Evolutionary conservation across 208 protist species (phyloP).

Genomic region (Leishmania braziliensis): DNA sequence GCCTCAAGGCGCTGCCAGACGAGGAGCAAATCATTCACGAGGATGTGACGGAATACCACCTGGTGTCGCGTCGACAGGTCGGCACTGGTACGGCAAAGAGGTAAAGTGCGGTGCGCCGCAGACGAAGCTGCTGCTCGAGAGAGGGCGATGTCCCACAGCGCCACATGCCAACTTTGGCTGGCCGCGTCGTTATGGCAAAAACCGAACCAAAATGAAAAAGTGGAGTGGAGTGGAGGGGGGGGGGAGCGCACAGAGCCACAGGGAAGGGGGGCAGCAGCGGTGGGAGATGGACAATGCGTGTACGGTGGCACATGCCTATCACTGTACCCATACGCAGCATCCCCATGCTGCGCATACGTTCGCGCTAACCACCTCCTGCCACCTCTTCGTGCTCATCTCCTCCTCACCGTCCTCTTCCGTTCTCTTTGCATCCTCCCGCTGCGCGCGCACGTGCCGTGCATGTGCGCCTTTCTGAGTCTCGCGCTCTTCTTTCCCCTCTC

Average conservation of each 20-base stretch:
- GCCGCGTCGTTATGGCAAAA: not conserved
- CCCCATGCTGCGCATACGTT: not conserved
- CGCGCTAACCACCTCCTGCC: not conserved
- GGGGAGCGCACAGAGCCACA: not conserved
- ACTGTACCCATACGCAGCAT: not conserved
- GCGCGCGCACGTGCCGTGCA: not conserved
- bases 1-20: constrained; percentile 68
- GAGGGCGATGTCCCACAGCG: not conserved
- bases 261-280: not conserved
- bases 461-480: not conserved
- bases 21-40: constrained; percentile 73
- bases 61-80: constrained; percentile 48
- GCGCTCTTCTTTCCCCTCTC: not conserved
- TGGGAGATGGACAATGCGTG: not conserved
- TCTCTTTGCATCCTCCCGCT: not conserved
- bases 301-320: not conserved
- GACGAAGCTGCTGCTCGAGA: not conserved
- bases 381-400: not conserved
- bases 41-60: constrained; percentile 73
- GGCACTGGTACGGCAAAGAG: constrained; percentile 7
- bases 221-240: too few relatives aligned
- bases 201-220: not conserved
- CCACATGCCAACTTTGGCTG: not conserved
- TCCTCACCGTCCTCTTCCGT: not conserved
- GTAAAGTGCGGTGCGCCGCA: not conserved